Evolutionary conservation across 2,329 filamentous ascomycete species (phyloP).

Genomic region (Ophiostoma quercus): DNA sequence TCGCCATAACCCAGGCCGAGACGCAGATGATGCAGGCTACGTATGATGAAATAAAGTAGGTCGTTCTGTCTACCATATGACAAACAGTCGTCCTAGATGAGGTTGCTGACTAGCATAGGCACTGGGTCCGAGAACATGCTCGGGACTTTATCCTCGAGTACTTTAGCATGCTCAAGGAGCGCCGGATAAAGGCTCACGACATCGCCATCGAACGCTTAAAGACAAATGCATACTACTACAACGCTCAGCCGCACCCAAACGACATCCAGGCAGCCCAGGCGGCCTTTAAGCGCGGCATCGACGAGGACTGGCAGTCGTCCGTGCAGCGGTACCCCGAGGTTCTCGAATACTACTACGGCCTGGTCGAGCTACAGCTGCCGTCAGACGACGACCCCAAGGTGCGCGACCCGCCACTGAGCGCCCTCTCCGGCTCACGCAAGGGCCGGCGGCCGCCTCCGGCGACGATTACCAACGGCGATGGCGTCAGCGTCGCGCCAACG

Average conservation of each 20-base stretch:
- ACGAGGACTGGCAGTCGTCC: constrained; percentile 71
- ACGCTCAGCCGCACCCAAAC: constrained; percentile 53
- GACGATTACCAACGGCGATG: constrained; percentile 24
- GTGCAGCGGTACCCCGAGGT: constrained; percentile 75
- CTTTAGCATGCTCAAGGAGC: constrained; percentile 56
- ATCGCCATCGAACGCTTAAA: constrained; percentile 53
- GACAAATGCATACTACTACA: constrained; percentile 54
- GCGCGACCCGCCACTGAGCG: constrained; percentile 55
- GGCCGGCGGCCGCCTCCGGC: constrained; percentile 36
- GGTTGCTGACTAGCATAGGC: constrained; percentile 37
- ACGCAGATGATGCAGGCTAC: constrained; percentile 57
- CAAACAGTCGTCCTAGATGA: background rate
- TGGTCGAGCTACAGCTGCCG: constrained; percentile 63
- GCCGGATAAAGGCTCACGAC: constrained; percentile 54
- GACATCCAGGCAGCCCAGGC: constrained; percentile 61
- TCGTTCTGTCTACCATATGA: background rate
- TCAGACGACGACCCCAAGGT: constrained; percentile 55
- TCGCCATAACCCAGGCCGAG: constrained; percentile 59
- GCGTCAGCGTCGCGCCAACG: background rate
- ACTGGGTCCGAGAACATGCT: constrained; percentile 60
- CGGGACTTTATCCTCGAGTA: constrained; percentile 65
- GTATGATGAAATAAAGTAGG: constrained; percentile 59
- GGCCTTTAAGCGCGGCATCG: constrained; percentile 65
- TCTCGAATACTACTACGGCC: constrained; percentile 72
- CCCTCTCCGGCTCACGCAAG: constrained; percentile 47